phyloP scores from a whole-genome alignment of 257 asterid species.

The Perilla frutescens region DNA sequence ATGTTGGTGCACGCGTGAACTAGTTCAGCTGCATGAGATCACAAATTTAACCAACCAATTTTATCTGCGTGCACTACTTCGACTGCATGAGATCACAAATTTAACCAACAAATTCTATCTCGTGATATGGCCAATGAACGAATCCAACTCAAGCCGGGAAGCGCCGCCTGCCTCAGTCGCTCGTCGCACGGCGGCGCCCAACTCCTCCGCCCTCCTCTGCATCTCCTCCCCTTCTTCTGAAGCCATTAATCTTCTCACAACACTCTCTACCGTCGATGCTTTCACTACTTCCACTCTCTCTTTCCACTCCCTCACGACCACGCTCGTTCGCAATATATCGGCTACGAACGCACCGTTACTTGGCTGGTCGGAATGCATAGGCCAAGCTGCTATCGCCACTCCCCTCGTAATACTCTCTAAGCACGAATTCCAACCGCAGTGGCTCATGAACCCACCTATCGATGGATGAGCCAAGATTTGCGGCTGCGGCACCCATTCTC shows the following conservation, averaged over 20 bases:
- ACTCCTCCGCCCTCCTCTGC: conserved; percentile 37
- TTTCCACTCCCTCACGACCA: conserved; percentile 43
- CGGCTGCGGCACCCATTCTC: conserved; percentile 57
- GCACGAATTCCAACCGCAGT: conserved; percentile 55
- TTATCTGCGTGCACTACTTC: too few relatives aligned
- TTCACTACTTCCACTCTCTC: conserved; percentile 32
- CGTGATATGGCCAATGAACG: conserved; percentile 41
- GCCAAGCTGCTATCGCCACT: conserved; percentile 55
- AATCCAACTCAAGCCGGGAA: conserved; percentile 38
- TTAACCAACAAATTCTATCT: conserved; percentile 19
- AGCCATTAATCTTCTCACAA: conserved; percentile 40
- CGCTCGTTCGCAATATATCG: conserved; percentile 27
- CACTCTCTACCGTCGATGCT: conserved; percentile 28
- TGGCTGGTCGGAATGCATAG: conserved; percentile 56
- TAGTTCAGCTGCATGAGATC: too few relatives aligned
- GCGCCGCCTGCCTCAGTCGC: conserved; percentile 41
- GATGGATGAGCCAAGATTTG: conserved; percentile 43
- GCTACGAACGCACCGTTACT: conserved; percentile 34
- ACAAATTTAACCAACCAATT: too few relatives aligned
- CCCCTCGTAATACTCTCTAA: conserved; percentile 46
- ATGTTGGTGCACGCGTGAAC: too few relatives aligned
- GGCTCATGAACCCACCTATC: conserved; percentile 49
- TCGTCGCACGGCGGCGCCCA: conserved; percentile 31
- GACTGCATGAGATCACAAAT: too few relatives aligned
- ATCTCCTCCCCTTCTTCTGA: conserved; percentile 43